These are phyloP conservation scores for Alternaria postmessia DNA, from an alignment of 2,329 filamentous ascomycete genomes.

Conservation along the genomic window DNA sequence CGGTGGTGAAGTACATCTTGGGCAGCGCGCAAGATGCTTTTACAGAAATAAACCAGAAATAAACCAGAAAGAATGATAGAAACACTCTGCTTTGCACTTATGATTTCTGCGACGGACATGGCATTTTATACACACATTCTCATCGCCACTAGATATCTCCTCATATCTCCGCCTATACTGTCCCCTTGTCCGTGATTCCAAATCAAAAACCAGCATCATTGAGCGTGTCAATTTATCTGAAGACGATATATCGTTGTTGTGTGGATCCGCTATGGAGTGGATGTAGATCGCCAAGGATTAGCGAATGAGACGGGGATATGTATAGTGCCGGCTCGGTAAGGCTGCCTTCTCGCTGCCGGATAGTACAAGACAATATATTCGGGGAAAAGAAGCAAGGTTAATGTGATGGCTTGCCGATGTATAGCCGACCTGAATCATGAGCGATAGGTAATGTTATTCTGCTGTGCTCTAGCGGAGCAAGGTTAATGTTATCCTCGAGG, in stretches of 20 bases:
- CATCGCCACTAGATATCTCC: not conserved
- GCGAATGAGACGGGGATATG: conserved; percentile 6
- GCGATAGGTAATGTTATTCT: not conserved
- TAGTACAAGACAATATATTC: conserved; percentile 4
- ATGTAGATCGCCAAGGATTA: conserved; percentile 2
- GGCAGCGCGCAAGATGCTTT: not conserved
- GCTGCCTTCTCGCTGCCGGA: not conserved
- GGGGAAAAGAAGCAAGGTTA: not conserved
- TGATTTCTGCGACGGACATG: not conserved
- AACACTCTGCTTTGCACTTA: not conserved
- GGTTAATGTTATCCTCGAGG: not conserved
- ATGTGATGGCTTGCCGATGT: not conserved
- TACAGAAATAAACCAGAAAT: not conserved
- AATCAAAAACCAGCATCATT: not conserved
- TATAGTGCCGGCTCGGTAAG: conserved; percentile 8
- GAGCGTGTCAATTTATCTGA: not conserved
- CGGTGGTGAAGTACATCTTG: conserved; percentile 27
- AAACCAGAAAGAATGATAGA: not conserved
- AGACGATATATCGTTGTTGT: not conserved
- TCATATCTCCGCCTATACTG: not conserved
- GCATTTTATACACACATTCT: not conserved
- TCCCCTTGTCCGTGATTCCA: not conserved
- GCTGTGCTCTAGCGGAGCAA: not conserved
- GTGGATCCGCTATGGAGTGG: conserved; percentile 1
- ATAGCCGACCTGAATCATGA: not conserved